Percentiles rank a stretch among this genome's conserved stretches.
Conservation (phyloP, 2,329 filamentous ascomycete species). For the Cercospora brassicicola region DNA sequence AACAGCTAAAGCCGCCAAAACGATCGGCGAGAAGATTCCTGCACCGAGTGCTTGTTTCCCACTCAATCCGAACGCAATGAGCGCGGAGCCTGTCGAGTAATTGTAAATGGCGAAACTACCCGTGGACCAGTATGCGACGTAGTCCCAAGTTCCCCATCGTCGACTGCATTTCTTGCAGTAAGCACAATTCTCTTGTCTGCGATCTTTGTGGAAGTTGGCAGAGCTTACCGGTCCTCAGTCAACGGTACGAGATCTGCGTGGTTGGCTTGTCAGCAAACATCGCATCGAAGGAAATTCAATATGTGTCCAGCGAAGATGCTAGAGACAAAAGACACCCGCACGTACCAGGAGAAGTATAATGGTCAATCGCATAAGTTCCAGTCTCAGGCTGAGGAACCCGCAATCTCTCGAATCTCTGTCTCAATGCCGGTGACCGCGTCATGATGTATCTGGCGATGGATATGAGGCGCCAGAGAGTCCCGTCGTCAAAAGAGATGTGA, state of each 20-base stretch:
- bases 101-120: slow-evolving; percentile 25
- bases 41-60: slow-evolving; percentile 23
- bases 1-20: slow-evolving; percentile 19
- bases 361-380: slow-evolving; percentile 19
- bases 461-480: neutral
- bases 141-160: slow-evolving; percentile 12
- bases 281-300: too few species aligned
- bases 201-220: too few species aligned
- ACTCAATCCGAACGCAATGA: slow-evolving; percentile 22
- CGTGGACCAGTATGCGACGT: slow-evolving; percentile 18
- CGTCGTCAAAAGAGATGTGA: neutral
- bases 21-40: slow-evolving; percentile 24
- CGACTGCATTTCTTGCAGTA: neutral
- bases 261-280: too few species aligned
- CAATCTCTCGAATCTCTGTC: slow-evolving; percentile 11
- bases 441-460: neutral
- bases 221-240: neutral
- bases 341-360: slow-evolving; percentile 20
- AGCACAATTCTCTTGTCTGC: too few species aligned
- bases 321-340: too few species aligned
- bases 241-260: slow-evolving; percentile 12
- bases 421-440: neutral
- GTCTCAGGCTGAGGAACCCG: slow-evolving; percentile 17
- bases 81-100: slow-evolving; percentile 22
- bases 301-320: too few species aligned